A percentile compares a stretch with the other conserved stretches of the same genome.
These are phyloP conservation scores for Eucalyptus fibrosa DNA, from an alignment of 345 rosid species.

Conservation along the genomic window DNA sequence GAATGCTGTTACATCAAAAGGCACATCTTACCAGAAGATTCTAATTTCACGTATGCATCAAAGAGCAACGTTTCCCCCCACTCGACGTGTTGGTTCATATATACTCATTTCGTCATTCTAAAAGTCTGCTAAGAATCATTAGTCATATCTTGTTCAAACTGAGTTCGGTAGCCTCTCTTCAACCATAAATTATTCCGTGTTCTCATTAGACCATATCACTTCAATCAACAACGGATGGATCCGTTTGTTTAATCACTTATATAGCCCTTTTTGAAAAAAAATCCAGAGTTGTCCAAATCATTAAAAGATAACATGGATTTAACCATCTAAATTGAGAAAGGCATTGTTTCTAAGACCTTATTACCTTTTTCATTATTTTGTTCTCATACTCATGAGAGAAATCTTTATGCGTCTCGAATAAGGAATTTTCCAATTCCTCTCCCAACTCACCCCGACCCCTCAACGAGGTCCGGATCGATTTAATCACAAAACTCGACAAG, in stretches of 20 bases:
- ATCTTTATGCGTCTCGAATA: not conserved
- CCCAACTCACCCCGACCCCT: not conserved
- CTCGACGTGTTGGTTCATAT: not conserved
- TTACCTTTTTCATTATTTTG: not conserved
- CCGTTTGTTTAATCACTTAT: not conserved
- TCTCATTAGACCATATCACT: not conserved
- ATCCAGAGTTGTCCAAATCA: not conserved
- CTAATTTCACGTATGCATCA: not conserved
- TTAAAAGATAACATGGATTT: not conserved
- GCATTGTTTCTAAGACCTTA: not conserved
- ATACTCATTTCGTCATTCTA: not conserved
- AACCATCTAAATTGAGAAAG: not conserved
- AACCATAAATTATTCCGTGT: fast-evolving
- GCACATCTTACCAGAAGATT: not conserved
- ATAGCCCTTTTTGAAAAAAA: not conserved
- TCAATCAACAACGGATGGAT: fast-evolving
- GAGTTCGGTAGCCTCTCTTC: not conserved
- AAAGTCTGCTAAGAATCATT: not conserved
- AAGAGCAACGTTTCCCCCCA: fast-evolving
- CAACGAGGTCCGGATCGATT: not conserved
- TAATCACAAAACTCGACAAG: no score
- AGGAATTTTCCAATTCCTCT: not conserved
- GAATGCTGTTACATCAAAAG: not conserved
- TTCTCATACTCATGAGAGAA: not conserved
- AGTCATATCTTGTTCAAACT: not conserved